Base-by-base conservation (phyloP, 1,139 yeast genomes). In the Debaryomyces sp. region DNA sequence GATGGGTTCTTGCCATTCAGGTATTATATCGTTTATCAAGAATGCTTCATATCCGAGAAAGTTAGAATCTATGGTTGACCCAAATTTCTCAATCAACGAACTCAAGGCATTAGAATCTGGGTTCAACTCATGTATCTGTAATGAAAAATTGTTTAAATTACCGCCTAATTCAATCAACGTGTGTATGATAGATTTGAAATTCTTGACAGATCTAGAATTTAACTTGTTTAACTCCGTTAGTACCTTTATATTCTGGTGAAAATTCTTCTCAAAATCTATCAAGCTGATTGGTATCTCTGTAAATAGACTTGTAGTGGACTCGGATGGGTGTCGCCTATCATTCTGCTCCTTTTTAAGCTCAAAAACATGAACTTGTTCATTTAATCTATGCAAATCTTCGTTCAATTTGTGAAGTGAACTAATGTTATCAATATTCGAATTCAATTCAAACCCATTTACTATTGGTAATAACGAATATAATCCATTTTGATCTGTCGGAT, bases 1-100 rank as follows among this genome's bases (percentile, higher is more conserved):
- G 27, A 75, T 66, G 10, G 78, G 77, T 53, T 77, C 81, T 51
- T 76, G 78, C 80, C 80, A 76, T 46, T 71, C 66, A 1, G 80
- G 77, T 6, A 75, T 63, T 39, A 74, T 67, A 37, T 64, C 61
- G 38, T 67, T 61, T 35, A 65, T 57, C 3, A 73, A 56, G 50
- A 73, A 76, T 18, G 70, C 65, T 57, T 77, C 81, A 48, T 66
- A 71, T 53, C 69, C 71, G 39, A 77, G 60, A 48, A 74, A 77
- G 47, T 64, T 70, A 47, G 69, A 64, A 55, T 77, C 81, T 41
- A 76, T 67, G 2, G 78, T 72, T 6, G 78, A 72, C 2, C 81
- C 81, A 56, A 77, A 76, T 50, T 70, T 74, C 53, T 77, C 81
- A 33, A 77, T 67, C 6, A 68, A 54, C 39, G 64, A 59, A 44